Conservation (phyloP, 1,284 basidiomycete genomes). For the Farysia itapuensis region DNA sequence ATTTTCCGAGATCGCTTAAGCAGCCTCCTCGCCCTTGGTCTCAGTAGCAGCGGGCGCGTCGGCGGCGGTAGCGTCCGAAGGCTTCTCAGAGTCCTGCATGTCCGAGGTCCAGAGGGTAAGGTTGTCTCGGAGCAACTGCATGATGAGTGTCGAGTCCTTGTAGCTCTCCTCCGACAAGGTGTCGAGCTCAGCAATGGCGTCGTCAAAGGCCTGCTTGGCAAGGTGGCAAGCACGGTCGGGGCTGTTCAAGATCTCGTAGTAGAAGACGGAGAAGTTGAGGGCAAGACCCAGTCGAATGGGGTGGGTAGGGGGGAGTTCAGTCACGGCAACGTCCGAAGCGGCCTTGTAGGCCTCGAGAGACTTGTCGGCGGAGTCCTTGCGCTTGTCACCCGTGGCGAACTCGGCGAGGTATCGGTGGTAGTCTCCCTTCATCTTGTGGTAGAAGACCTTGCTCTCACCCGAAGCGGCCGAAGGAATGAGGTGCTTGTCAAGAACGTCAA, state of each 20-base stretch:
- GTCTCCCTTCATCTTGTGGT: conserved; percentile 99
- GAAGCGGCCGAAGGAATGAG: conserved; percentile 96
- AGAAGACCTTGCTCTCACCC: conserved; percentile 99
- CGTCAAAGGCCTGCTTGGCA: conserved; percentile 99
- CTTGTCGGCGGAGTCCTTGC: conserved; percentile 97
- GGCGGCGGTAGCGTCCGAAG: conserved; percentile 52
- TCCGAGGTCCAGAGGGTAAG: conserved; percentile 93
- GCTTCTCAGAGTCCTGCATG: conserved; percentile 67
- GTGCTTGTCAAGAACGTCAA: conserved; percentile 97
- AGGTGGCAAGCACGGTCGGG: conserved; percentile 99
- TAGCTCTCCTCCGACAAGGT: conserved; percentile 99
- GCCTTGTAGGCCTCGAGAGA: conserved; percentile 99
- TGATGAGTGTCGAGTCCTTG: conserved; percentile 89
- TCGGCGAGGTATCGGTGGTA: conserved; percentile 99
- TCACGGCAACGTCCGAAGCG: conserved; percentile 95
- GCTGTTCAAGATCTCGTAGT: conserved; percentile 99
- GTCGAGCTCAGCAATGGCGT: conserved; percentile 99
- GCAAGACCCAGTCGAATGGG: conserved; percentile 98
- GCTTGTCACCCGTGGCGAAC: conserved; percentile 98
- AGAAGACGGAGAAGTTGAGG: conserved; percentile 99
- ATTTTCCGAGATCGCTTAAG: conserved; percentile 41
- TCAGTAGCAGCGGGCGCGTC: conserved; percentile 53
- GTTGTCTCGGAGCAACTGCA: conserved; percentile 99
- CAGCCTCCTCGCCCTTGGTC: conserved; percentile 58
- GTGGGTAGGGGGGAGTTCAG: conserved; percentile 96